Evolutionary conservation across 1,284 basidiomycete genomes (phyloP).

Genomic region (Puccinia novopanici): DNA sequence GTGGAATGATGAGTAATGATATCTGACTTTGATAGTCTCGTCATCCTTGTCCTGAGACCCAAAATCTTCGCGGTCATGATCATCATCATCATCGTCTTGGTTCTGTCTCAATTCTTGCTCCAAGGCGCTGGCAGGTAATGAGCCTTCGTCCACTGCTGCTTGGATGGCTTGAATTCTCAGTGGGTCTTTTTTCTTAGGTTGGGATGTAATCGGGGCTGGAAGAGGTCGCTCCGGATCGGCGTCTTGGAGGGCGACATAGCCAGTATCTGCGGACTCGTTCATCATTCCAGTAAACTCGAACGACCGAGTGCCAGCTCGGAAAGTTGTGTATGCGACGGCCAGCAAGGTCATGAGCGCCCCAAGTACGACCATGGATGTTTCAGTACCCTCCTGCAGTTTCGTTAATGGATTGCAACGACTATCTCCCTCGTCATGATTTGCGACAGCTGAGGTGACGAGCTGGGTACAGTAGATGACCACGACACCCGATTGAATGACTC

Average conservation of each 20-base stretch:
- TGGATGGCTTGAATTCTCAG: conserved; percentile 91
- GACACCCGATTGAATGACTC: conserved; percentile 92
- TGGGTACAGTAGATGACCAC: conserved; percentile 97
- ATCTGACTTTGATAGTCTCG: conserved; percentile 92
- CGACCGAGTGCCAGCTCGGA: conserved; percentile 83
- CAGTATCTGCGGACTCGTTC: conserved; percentile 35
- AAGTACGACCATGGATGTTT: conserved; percentile 77
- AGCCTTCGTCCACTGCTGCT: conserved; percentile 82
- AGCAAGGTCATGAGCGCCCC: conserved; percentile 96
- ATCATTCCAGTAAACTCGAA: conserved; percentile 70
- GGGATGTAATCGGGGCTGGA: conserved; percentile 64
- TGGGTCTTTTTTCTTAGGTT: conserved; percentile 80
- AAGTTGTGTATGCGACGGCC: conserved; percentile 96
- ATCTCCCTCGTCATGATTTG: conserved; percentile 75
- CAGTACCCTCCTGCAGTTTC: conserved; percentile 68
- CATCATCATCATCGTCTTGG: conserved; percentile 69
- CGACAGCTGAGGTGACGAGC: conserved; percentile 88
- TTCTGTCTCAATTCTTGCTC: conserved; percentile 69
- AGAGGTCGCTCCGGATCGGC: conserved; percentile 22
- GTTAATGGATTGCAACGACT: conserved; percentile 81
- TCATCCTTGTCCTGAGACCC: conserved; percentile 64
- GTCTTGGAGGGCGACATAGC: conserved; percentile 50
- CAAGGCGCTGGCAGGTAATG: conserved; percentile 84
- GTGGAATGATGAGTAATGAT: conserved; percentile 99
- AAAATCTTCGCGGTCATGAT: conserved; percentile 66